Evolutionary conservation across 106 monocot species (phyloP), one percentile per base, ranked within the genome.

Genomic region (Platanthera zijinensis): DNA sequence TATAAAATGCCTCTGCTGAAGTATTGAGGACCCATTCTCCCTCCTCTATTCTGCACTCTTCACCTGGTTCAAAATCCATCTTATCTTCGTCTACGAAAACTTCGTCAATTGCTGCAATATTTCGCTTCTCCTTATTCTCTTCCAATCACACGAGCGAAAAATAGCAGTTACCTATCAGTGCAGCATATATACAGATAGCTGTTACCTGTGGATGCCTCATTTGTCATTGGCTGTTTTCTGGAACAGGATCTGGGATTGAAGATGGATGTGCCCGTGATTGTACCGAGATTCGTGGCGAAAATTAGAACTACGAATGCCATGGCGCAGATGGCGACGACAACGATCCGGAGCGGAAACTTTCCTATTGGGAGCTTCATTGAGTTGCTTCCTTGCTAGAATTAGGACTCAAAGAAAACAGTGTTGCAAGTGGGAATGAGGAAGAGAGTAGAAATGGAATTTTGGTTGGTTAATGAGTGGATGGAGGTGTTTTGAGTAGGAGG

Each of bases 1-100:
- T 63, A 50, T 92, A 95, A 2, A 57, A 72, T 25, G 83, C 81
- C 74, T 85, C 49, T 50, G 52, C 70, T 10, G 86, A 86, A 8
- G 80, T 79, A 70, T 95, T 82, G 81, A 86, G 89, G 39, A 83
- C 87, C 92, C 95, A 95, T 45, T 71, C 82, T 39, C 95, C 95
- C n/a, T 95, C 56, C 59, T 72, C 79, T 25, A 89, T 81, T n/a
- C 82, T 88, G 77, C 95, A 92, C 61, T 84, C 79, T 11, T 67
- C 11, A 59, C 32, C 32, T 21, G 75, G 78, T 81, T 81, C 50
- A 48, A 91, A 89, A 1, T 54, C 71, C 4, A 71, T 83, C 79
- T 86, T 80, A 32, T 80, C 75, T 75, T 81, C 83, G 3, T 82
- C 83, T 3, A 71, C 28, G 28, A 39, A 46, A 11, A 71, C 67